Conservation (phyloP, 306 rosid species). For the Sicyos baderoa region DNA sequence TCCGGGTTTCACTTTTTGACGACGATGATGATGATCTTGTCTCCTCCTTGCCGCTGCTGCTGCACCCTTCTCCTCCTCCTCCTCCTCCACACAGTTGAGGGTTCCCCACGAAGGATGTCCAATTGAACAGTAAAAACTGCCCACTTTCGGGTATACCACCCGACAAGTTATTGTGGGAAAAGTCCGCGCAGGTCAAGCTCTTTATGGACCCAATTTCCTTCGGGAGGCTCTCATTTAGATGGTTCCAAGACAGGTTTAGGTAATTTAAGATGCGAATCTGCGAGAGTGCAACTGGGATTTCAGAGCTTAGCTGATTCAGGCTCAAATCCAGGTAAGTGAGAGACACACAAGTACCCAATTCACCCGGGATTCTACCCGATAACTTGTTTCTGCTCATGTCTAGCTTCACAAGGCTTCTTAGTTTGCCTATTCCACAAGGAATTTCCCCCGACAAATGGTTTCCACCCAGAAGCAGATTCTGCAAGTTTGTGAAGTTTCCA, state of each 20-base stretch:
- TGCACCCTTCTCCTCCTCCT: too few relatives aligned
- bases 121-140: slow-evolving; percentile 55
- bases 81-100: slow-evolving; percentile 59
- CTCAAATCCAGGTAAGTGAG: slow-evolving; percentile 75
- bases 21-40: slow-evolving; percentile 19
- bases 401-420: slow-evolving; percentile 47
- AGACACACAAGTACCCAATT: slow-evolving; percentile 44
- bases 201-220: slow-evolving; percentile 56
- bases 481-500: slow-evolving; percentile 57
- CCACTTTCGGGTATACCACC: slow-evolving; percentile 68
- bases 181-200: slow-evolving; percentile 76
- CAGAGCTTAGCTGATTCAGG: slow-evolving; percentile 74
- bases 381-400: slow-evolving; percentile 74
- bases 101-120: slow-evolving; percentile 58
- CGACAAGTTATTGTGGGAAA: slow-evolving; percentile 70
- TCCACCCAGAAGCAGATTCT: slow-evolving; percentile 51
- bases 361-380: slow-evolving; percentile 57
- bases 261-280: slow-evolving; percentile 67
- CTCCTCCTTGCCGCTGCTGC: slow-evolving; percentile 21
- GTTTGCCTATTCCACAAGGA: slow-evolving; percentile 52
- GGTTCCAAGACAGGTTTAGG: slow-evolving; percentile 79
- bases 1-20: slow-evolving; percentile 21
- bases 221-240: slow-evolving; percentile 55
- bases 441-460: slow-evolving; percentile 62
- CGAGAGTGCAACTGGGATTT: slow-evolving; percentile 57